phyloP scores from a whole-genome alignment of 495 filamentous ascomycete species.

The Aspergillus olivimuriae region DNA sequence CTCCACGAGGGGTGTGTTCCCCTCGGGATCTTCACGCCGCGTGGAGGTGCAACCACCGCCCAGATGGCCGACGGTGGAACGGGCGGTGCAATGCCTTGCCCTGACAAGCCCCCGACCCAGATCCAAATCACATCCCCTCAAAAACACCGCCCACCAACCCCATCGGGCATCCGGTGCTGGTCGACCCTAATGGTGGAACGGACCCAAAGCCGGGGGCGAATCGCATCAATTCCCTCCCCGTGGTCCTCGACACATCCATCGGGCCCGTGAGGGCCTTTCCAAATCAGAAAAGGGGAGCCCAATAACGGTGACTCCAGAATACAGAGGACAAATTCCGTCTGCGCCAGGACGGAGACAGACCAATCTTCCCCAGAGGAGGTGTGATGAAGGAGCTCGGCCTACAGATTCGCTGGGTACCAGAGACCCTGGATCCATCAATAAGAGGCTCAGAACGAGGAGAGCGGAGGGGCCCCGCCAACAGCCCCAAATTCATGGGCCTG shows the following conservation, averaged over 20 bases:
- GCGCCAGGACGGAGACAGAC: no score
- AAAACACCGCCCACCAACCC: not conserved
- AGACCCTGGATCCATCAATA: no score
- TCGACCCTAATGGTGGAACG: not conserved
- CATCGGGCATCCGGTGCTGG: not conserved
- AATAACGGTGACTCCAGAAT: no score
- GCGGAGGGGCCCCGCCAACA: no score
- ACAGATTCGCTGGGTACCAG: no score
- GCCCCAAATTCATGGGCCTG: no score
- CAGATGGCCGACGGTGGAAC: conserved; percentile 3
- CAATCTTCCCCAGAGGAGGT: no score
- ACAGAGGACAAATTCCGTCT: no score
- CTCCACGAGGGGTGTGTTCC: conserved; percentile 6
- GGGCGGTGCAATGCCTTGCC: not conserved
- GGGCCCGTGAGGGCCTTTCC: conserved; percentile 3
- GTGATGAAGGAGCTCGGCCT: no score
- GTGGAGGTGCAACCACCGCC: not conserved
- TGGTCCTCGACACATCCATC: not conserved
- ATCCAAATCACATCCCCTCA: not conserved
- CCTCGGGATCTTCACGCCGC: conserved; percentile 13
- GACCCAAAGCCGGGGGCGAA: not conserved
- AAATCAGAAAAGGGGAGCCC: conserved; percentile 11
- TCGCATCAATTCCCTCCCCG: not conserved
- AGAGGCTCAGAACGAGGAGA: no score
- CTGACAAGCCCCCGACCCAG: not conserved